Percentiles rank a stretch among this genome's conserved stretches.
These are phyloP conservation scores for Phaeosphaeria sp. DNA, from an alignment of 2,329 filamentous ascomycete genomes.

Conservation along the genomic window DNA sequence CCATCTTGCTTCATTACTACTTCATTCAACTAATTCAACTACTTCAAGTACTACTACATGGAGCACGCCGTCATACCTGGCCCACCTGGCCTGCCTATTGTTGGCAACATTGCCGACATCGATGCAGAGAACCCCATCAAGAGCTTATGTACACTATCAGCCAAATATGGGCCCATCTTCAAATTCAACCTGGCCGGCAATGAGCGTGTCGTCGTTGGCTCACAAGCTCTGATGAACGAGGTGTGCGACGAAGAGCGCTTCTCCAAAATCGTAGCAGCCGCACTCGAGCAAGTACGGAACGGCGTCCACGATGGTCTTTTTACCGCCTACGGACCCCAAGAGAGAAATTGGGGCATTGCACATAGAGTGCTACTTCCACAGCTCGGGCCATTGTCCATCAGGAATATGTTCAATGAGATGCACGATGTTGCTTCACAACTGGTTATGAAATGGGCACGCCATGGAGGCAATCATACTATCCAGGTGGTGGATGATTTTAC, in stretches of 20 bases:
- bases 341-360: conserved; percentile 61
- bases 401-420: conserved; percentile 67
- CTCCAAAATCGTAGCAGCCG: conserved; percentile 37
- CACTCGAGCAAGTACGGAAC: conserved; percentile 43
- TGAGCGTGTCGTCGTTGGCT: conserved; percentile 39
- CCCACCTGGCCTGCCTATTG: conserved; percentile 67
- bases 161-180: conserved; percentile 63
- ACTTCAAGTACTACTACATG: conserved; percentile 17
- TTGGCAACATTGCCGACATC: conserved; percentile 72
- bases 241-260: conserved; percentile 49
- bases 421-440: conserved; percentile 70
- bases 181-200: conserved; percentile 35
- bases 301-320: conserved; percentile 51
- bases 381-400: conserved; percentile 73
- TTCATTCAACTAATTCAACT: not conserved
- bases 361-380: conserved; percentile 71
- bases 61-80: conserved; percentile 62
- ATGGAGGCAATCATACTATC: conserved; percentile 46
- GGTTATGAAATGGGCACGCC: conserved; percentile 71
- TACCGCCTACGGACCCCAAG: conserved; percentile 48
- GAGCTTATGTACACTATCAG: conserved; percentile 64
- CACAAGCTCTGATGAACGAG: conserved; percentile 48
- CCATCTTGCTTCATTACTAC: not conserved
- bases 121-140: conserved; percentile 64
- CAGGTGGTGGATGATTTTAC: conserved; percentile 49